phyloP scores from a whole-genome alignment of 1,284 basidiomycete species.

The Singerocomus rubriflavus region DNA sequence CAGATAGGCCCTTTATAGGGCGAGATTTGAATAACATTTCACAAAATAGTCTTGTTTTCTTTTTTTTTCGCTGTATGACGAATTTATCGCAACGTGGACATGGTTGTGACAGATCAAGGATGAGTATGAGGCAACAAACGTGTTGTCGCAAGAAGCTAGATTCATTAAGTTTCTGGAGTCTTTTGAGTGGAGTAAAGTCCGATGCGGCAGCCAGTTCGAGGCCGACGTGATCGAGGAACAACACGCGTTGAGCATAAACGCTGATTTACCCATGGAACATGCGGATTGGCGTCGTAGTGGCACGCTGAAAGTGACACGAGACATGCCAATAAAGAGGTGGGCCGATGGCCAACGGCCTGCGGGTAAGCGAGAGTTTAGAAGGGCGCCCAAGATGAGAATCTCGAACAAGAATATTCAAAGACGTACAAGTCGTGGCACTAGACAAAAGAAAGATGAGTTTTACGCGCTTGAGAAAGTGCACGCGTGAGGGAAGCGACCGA shows the following conservation, averaged over 20 bases:
- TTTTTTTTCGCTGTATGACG: slow-evolving; percentile 49
- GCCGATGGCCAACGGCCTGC: slow-evolving; percentile 14
- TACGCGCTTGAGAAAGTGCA: slow-evolving; percentile 34
- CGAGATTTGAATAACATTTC: slow-evolving; percentile 37
- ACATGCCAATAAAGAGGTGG: slow-evolving; percentile 22
- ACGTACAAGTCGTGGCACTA: slow-evolving; percentile 37
- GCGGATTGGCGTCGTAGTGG: slow-evolving; percentile 32
- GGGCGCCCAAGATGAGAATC: slow-evolving; percentile 32
- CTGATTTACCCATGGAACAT: slow-evolving; percentile 39
- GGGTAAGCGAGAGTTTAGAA: slow-evolving; percentile 29
- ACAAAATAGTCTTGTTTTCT: slow-evolving; percentile 37
- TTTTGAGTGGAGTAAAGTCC: slow-evolving; percentile 68
- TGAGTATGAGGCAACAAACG: slow-evolving; percentile 64
- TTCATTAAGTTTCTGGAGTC: slow-evolving; percentile 51
- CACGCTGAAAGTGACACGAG: slow-evolving; percentile 32
- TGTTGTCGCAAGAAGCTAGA: slow-evolving; percentile 62
- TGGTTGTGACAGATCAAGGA: slow-evolving; percentile 62
- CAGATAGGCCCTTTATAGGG: slow-evolving; percentile 43
- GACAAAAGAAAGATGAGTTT: slow-evolving; percentile 26
- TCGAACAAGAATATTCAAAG: slow-evolving; percentile 33
- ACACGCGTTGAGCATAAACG: slow-evolving; percentile 58
- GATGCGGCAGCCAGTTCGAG: slow-evolving; percentile 47
- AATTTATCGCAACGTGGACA: slow-evolving; percentile 71
- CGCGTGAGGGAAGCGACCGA: slow-evolving; percentile 39
- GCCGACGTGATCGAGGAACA: slow-evolving; percentile 59